These are phyloP conservation scores for Microdochium nivale DNA, from an alignment of 2,329 filamentous ascomycete genomes.

Conservation along the genomic window DNA sequence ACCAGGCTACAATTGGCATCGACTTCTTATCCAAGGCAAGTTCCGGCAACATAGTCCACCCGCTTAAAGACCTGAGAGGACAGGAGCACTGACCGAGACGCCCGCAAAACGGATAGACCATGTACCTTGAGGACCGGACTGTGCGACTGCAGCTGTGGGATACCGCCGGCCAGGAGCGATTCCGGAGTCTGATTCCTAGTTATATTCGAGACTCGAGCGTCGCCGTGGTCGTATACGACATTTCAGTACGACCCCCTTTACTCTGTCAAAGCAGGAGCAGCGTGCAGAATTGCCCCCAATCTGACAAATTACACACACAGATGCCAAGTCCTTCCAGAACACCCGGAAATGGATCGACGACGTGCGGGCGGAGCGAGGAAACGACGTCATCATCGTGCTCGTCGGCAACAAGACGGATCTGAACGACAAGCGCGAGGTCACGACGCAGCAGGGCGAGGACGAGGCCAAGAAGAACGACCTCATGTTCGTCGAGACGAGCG, in stretches of 20 bases:
- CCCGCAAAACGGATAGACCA: conserved; percentile 52
- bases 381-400: conserved; percentile 97
- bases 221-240: conserved; percentile 97
- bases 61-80: not conserved
- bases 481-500: conserved; percentile 99
- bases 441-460: conserved; percentile 90
- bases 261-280: not conserved
- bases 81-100: conserved; percentile 4
- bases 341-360: conserved; percentile 99
- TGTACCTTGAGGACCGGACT: conserved; percentile 98
- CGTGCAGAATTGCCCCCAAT: not conserved
- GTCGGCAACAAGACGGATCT: conserved; percentile 99
- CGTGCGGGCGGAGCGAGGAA: conserved; percentile 89
- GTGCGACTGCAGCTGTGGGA: conserved; percentile 98
- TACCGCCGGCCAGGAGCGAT: conserved; percentile 94
- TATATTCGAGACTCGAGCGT: conserved; percentile 98
- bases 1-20: conserved; percentile 98
- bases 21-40: conserved; percentile 90
- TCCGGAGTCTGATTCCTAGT: conserved; percentile 92
- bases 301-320: conserved; percentile 33
- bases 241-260: conserved; percentile 53
- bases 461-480: conserved; percentile 96
- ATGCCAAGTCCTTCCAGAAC: conserved; percentile 95
- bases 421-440: conserved; percentile 97
- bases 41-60: not conserved